Base-by-base conservation (phyloP, 2,329 filamentous ascomycete genomes). In the Mariannaea elegans region DNA sequence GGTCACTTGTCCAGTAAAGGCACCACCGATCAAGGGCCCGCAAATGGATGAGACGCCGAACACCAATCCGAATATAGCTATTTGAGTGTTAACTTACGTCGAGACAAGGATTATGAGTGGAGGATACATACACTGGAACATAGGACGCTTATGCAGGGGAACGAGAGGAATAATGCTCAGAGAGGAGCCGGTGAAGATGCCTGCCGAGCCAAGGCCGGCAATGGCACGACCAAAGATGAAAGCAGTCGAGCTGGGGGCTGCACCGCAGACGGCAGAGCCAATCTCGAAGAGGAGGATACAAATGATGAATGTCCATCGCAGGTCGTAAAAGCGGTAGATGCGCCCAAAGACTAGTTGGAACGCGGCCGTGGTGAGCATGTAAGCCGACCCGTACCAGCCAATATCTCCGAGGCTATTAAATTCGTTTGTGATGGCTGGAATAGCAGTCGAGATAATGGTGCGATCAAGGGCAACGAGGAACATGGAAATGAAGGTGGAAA, bases 341-440 rank as follows among this genome's bases (percentile, higher is more conserved):
- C 82, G 77, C 7, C 84, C 84, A 67, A 83, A 86, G 8, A 85
- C 67, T 3, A 84, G 76, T 65, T 85, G 82, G 18, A 73, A 76
- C n/a, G 83, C 82, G 7, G 83, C 81, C 2, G 84, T 84, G 12
- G 85, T 87, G 63, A 89, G 76, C 78, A 88, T 83, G 70, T 87
- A 87, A 1, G 84, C 81, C 34, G 84, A 85, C 5, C 83, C 85
- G 71, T 89, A 89, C 87, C 87, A 89, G 50, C 85, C 85, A 56
- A 89, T 84, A 61, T 89, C 87, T 2, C 82, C 81, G 2, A 88
- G 73, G 50, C 84, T 83, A 45, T 83, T 75, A 70, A 87, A 86
- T 18, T 85, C 82, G 65, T 84, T 78, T n/a, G 82, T 84, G 68
- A 86, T 86, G 31, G 76, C 73, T 2, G 84, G 83, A 21, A 84